Evolutionary conservation across 345 rosid species (phyloP).

Genomic region (Pistacia vera): DNA sequence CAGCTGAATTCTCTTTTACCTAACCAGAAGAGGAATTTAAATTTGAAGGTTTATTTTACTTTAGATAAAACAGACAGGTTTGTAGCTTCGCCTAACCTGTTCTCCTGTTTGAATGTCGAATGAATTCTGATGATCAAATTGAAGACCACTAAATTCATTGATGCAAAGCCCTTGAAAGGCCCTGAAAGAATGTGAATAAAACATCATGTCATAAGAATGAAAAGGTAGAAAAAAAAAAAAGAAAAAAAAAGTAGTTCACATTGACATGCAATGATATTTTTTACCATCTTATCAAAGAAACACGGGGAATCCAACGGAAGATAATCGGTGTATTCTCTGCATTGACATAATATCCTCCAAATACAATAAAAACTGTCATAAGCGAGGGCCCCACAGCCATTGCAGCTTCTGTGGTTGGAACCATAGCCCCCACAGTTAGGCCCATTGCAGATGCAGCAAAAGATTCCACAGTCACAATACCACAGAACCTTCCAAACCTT

Average conservation of each 20-base stretch:
- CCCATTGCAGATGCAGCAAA: constrained; percentile 99
- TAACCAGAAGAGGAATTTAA: neutral
- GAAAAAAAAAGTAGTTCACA: neutral
- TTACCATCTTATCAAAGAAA: constrained; percentile 93
- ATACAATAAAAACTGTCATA: constrained; percentile 95
- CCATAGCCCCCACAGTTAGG: constrained; percentile 97
- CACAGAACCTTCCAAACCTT: constrained; percentile 92
- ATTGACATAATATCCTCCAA: constrained; percentile 91
- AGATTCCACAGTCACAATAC: constrained; percentile 88
- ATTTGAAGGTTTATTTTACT: too few relatives aligned
- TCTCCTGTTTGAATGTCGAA: constrained; percentile 92
- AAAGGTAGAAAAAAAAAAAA: neutral
- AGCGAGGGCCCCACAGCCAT: constrained; percentile 98
- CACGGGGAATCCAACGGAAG: constrained; percentile 93
- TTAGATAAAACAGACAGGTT: constrained; percentile 2
- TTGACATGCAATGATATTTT: neutral
- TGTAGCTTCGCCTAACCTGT: constrained; percentile 59
- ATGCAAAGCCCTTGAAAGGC: constrained; percentile 97
- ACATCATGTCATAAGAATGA: neutral
- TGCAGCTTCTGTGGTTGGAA: constrained; percentile 96
- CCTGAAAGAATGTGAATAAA: constrained; percentile 52
- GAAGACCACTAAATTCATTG: constrained; percentile 86
- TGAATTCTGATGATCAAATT: constrained; percentile 77
- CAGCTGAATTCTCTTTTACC: too few relatives aligned
- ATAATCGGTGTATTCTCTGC: constrained; percentile 86